A percentile compares a stretch with the other conserved stretches of the same genome.
Conservation (phyloP, 306 rosid species). For the Sicyos baderoa region DNA sequence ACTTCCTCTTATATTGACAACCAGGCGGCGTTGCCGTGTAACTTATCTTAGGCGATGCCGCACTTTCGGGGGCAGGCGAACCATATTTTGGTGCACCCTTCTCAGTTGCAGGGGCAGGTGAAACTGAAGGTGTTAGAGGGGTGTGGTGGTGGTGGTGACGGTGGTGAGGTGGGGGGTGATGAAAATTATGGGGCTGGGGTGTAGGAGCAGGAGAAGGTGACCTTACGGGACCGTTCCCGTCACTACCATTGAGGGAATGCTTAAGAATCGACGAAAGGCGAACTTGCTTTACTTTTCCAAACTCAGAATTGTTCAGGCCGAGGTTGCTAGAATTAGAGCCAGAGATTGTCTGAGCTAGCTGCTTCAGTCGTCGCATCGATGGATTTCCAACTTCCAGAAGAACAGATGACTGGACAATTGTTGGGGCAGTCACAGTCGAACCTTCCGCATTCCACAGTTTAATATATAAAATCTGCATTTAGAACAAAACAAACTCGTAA, state of each 20-base stretch:
- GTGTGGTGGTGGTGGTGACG: no score
- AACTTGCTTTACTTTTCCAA: slow-evolving; percentile 90
- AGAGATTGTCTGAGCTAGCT: slow-evolving; percentile 77
- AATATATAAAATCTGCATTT: slow-evolving; percentile 64
- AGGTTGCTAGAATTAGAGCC: slow-evolving; percentile 66
- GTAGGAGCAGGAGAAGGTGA: slow-evolving; percentile 68
- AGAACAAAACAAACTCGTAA: slow-evolving; percentile 22
- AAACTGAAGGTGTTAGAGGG: slow-evolving; percentile 41
- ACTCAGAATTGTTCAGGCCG: slow-evolving; percentile 74
- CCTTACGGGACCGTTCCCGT: slow-evolving; percentile 31
- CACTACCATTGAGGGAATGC: slow-evolving; percentile 59
- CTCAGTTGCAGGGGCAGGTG: slow-evolving; percentile 41
- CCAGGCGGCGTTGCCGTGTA: slow-evolving; percentile 53
- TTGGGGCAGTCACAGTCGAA: slow-evolving; percentile 64
- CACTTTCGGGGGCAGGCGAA: slow-evolving; percentile 37
- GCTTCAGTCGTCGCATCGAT: slow-evolving; percentile 54
- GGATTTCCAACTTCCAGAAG: slow-evolving; percentile 63
- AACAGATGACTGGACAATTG: slow-evolving; percentile 61
- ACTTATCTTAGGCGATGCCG: slow-evolving; percentile 33
- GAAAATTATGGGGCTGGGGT: slow-evolving; percentile 40
- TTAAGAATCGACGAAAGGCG: slow-evolving; percentile 64
- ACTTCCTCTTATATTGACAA: slow-evolving; percentile 39
- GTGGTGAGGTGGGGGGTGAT: slow-evolving; percentile 20
- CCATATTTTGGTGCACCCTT: slow-evolving; percentile 28
- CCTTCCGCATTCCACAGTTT: slow-evolving; percentile 59